Percentiles rank a stretch among this genome's conserved stretches.
Conservation (phyloP, 345 rosid genomes). For the Corymbia maculata region DNA sequence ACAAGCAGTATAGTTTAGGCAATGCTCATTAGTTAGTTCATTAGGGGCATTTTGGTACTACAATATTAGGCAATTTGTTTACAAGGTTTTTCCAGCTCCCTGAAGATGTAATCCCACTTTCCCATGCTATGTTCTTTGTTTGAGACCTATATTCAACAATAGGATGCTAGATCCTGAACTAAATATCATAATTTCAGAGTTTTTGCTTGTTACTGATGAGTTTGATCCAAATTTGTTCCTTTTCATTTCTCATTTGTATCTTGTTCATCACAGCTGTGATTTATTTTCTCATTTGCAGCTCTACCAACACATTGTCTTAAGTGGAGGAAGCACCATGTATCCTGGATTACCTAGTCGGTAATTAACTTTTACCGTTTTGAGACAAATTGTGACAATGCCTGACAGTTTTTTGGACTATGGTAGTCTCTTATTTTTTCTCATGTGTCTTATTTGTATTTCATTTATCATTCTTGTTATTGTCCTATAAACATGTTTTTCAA, state of each 20-base stretch:
- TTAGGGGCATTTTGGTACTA: background rate
- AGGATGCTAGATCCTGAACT: background rate
- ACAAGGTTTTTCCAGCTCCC: background rate
- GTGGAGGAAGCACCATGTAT: constrained; percentile 99
- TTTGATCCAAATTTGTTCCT: background rate
- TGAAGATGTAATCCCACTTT: background rate
- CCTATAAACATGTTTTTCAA: background rate
- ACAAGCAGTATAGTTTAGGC: background rate
- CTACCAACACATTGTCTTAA: constrained; percentile 93
- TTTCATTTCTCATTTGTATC: background rate
- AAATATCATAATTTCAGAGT: background rate
- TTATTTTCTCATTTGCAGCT: constrained; percentile 40
- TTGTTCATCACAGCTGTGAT: background rate
- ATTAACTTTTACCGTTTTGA: background rate
- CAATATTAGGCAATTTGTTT: background rate
- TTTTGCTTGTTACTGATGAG: background rate
- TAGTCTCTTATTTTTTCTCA: background rate
- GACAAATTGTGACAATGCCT: background rate
- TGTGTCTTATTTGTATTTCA: background rate
- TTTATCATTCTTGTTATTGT: background rate
- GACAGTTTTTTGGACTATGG: background rate
- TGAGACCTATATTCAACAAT: background rate
- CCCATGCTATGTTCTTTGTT: background rate
- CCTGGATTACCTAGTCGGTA: constrained; percentile 99
- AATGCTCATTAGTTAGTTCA: background rate